Base-by-base conservation (phyloP, 1,284 basidiomycete species). In the Lignosus rhinocerotis region DNA sequence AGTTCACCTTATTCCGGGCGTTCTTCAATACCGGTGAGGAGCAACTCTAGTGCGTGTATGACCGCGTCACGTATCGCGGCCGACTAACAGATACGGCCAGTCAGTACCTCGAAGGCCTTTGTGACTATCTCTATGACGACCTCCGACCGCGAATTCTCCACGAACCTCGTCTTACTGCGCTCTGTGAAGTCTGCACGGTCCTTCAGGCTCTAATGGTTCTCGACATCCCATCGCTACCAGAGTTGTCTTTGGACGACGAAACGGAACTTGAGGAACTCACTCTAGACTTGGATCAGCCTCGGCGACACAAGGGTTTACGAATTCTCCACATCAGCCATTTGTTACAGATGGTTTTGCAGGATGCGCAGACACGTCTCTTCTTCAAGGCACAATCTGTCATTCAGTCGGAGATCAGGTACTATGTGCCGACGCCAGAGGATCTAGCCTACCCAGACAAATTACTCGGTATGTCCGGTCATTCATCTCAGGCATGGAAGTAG, bases 181-280 rank as follows among this genome's bases (percentile, higher is more conserved):
- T 98, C 1, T 95, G 94, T 69, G 92, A 95, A 73, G 91, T 97
- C 32, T 97, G 94, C 77, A 96, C 93, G 0, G 93, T 97, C 19
- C 79, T 97, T 1, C 92, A 95, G 72, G 94, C 94, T 0, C 79
- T 97, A 43, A 96, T 97, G 92, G 91, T 96, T 2, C 84, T 94
- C 36, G 93, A 96, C 67, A 77, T 87, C 19, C 78, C 81, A 0
- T 75, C 75, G 31, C 51, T 76, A 36, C 69, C 70, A 11, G 75
- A 66, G 43, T 31, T 72, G 1, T 69, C 75, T 11, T 69, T 75
- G 12, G 73, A 73, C 19, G 70, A 73, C 0, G 73, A 75, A 8
- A 74, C 76, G 6, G 75, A 75, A 8, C 69, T 71, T 19, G 78
- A 76, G 45, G 74, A 77, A 38, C 75, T 83, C 10, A 74, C 69